phyloP scores from a whole-genome alignment of 495 filamentous ascomycete species.

The Penicillium coprophilum region DNA sequence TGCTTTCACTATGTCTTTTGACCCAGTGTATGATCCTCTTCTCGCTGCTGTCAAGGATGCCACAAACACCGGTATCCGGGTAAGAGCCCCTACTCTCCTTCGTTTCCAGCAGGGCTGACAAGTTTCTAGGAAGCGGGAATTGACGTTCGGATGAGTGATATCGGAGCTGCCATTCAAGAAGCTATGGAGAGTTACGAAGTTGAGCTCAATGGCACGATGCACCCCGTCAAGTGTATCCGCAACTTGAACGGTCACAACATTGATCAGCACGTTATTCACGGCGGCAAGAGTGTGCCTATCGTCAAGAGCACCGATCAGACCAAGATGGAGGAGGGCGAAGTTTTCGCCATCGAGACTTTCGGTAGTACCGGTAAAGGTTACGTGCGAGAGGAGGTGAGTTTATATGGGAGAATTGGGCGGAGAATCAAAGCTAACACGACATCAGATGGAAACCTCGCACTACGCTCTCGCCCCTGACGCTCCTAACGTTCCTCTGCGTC shows the following conservation, averaged over 20 bases:
- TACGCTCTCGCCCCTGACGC: conserved; percentile 68
- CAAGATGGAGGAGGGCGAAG: conserved; percentile 93
- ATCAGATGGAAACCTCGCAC: conserved; percentile 68
- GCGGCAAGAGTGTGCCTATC: conserved; percentile 85
- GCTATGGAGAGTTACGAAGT: conserved; percentile 68
- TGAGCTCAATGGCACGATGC: conserved; percentile 65
- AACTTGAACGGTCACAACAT: conserved; percentile 92
- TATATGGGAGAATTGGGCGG: background rate
- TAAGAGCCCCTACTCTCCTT: conserved; percentile 19
- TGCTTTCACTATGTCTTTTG: conserved; percentile 87
- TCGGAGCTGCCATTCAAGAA: conserved; percentile 64
- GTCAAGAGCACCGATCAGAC: conserved; percentile 77
- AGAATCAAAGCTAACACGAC: conserved; percentile 15
- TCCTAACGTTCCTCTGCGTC: conserved; percentile 63
- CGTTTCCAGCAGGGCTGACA: conserved; percentile 22
- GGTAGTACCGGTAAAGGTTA: conserved; percentile 88
- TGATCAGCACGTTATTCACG: conserved; percentile 81
- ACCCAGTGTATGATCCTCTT: conserved; percentile 81
- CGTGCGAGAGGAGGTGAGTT: conserved; percentile 71
- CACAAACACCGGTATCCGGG: conserved; percentile 79
- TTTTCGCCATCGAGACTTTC: conserved; percentile 92
- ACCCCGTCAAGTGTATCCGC: conserved; percentile 81
- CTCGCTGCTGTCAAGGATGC: conserved; percentile 79
- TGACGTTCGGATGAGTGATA: conserved; percentile 61
- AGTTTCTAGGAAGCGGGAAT: conserved; percentile 55